phyloP scores from a whole-genome alignment of 73 alveolate species.

The Paramecium sexaurelia region DNA sequence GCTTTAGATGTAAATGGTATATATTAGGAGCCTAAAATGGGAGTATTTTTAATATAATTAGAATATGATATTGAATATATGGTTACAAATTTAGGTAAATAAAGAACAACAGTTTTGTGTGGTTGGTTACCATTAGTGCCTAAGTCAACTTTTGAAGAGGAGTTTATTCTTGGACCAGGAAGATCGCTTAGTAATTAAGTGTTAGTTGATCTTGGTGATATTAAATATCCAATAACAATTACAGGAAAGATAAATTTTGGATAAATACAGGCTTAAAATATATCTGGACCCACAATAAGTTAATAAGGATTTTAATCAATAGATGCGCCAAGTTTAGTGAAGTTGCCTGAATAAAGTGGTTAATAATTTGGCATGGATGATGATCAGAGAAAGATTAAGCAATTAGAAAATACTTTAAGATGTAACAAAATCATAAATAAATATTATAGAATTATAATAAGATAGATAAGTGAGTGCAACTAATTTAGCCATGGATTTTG shows the following conservation, averaged over 20 bases:
- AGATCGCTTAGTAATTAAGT: neutral
- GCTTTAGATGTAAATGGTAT: constrained; percentile 35
- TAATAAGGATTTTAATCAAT: neutral
- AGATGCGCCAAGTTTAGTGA: neutral
- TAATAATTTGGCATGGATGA: neutral
- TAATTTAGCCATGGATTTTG: neutral
- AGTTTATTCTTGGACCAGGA: constrained; percentile 41
- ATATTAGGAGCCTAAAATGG: constrained; percentile 6
- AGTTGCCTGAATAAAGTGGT: neutral
- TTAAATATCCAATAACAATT: neutral
- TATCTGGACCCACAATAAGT: neutral
- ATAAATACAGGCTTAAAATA: neutral
- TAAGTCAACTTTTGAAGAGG: neutral
- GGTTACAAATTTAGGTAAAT: constrained; percentile 38
- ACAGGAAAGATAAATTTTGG: constrained; percentile 22
- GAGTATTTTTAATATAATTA: constrained; percentile 9
- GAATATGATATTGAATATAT: constrained; percentile 56
- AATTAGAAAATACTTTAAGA: neutral
- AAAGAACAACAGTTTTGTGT: neutral
- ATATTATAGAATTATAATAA: neutral
- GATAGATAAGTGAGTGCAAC: constrained; percentile 39
- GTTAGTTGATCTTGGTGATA: neutral
- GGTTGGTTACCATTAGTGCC: constrained; percentile 41
- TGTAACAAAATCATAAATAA: neutral
- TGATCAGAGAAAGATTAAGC: neutral